Base-by-base conservation (phyloP, 2,329 filamentous ascomycete genomes). In the Bipolaris gigantea region DNA sequence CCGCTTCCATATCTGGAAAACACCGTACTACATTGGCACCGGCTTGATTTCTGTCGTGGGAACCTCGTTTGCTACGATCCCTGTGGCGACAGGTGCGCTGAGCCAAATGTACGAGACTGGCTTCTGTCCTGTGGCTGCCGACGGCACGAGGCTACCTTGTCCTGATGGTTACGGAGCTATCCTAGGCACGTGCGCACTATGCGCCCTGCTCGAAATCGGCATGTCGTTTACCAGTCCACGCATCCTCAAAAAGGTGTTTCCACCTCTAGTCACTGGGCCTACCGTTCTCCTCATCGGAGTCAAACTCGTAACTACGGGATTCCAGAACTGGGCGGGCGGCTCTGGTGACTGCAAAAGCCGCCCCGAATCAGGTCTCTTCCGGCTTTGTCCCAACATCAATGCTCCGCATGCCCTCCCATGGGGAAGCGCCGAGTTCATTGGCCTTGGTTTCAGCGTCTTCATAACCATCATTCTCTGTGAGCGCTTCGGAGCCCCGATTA, bases 1-100 rank as follows among this genome's bases (percentile, higher is more conserved):
- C 0, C 81, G 64, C 16, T 88, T 94, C 56, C 88, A 87, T 63
- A 85, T 94, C 63, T 83, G 80, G 61, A 83, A 83, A 60, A 90
- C 89, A 0, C 85, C 83, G 2, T 92, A 92, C 54, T 74, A 71
- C 33, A 59, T 75, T 16, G 72, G 90, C 10, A 94, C 90, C 0
- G 90, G 90, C 2, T 76, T 94, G 21, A 86, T 94, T 53, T 90
- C 88, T 0, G 90, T 92, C 3, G 88, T 91, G 3, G 89, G 88
- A 15, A 88, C 90, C 15, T 90, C 89, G 0, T 93, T 93, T 69
- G 81, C 88, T 41, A 87, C 89, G 56, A 90, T 92, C 56, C 84
- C 88, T 3, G 85, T 92, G 23, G 88, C 89, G 1, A 83, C 82
- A 30, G 88, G 89, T 42, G 88, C 86, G 4, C 83, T 94, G 38